Percentiles rank a stretch among this genome's conserved stretches.
phyloP scores from a whole-genome alignment of 345 rosid species.

The Trapa bicornis region DNA sequence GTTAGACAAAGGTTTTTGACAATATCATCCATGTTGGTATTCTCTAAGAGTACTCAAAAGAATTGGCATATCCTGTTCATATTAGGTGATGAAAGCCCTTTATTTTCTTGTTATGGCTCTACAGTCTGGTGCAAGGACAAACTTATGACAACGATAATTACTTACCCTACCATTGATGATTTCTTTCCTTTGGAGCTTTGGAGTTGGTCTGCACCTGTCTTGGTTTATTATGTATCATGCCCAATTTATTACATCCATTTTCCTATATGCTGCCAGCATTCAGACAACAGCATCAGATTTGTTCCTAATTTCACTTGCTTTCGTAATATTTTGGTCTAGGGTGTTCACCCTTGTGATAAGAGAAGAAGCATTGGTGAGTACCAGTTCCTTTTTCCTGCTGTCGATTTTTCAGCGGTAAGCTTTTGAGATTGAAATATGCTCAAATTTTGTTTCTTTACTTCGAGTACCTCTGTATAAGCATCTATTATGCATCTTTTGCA shows the following conservation, averaged over 20 bases:
- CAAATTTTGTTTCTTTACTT: background rate
- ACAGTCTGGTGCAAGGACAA: background rate
- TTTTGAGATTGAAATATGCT: background rate
- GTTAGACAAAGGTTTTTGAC: background rate
- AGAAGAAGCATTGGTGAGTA: conserved; percentile 69
- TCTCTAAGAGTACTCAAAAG: background rate
- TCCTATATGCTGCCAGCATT: no score
- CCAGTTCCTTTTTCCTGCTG: conserved; percentile 75
- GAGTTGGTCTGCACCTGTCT: background rate
- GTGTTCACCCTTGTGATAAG: conserved; percentile 81
- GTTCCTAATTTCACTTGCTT: background rate
- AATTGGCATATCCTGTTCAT: background rate
- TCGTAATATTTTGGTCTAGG: conserved; percentile 33
- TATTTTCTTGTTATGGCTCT: background rate
- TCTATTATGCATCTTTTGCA: conserved; percentile 14
- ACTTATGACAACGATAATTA: background rate
- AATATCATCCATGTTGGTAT: background rate
- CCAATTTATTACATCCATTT: background rate
- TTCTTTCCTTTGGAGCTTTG: background rate
- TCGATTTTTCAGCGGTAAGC: conserved; percentile 92
- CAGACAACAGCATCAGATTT: background rate
- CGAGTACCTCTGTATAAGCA: background rate
- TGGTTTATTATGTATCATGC: background rate
- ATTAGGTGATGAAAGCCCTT: background rate
- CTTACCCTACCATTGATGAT: background rate